Conservation (phyloP, 2,329 filamentous ascomycete species). For the Diaporthe helianthi region DNA sequence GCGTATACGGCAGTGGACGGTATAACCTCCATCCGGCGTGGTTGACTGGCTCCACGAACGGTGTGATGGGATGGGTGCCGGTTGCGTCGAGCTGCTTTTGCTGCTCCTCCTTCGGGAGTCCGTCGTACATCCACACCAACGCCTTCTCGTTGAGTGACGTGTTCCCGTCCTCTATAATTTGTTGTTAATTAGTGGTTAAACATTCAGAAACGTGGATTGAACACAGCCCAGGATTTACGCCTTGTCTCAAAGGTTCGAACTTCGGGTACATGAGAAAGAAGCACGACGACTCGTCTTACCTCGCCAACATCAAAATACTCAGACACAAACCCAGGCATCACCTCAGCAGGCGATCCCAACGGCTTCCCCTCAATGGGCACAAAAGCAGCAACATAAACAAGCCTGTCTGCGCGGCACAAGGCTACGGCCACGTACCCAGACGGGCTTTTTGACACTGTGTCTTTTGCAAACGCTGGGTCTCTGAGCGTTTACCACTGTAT, state of each 20-base stretch:
- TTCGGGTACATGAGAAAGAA: too few species aligned
- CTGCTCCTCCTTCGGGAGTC: conserved; percentile 7
- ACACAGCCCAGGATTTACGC: too few species aligned
- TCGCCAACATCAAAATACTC: not conserved
- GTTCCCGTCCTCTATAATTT: not conserved
- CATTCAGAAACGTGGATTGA: too few species aligned
- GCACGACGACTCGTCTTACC: conserved; percentile 18
- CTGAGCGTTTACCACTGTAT: too few species aligned
- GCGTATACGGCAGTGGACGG: not conserved
- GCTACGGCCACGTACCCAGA: too few species aligned
- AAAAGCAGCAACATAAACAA: conserved; percentile 2
- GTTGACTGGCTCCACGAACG: not conserved
- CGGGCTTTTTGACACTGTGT: too few species aligned
- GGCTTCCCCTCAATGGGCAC: conserved; percentile 8
- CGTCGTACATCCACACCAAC: not conserved
- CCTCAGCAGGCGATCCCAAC: not conserved
- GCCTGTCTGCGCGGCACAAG: too few species aligned
- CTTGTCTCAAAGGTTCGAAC: too few species aligned
- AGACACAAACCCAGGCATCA: not conserved
- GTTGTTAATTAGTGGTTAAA: too few species aligned
- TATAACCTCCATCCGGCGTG: not conserved
- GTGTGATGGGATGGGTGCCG: not conserved
- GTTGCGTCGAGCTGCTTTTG: not conserved
- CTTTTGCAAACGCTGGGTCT: too few species aligned
- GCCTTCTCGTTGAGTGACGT: not conserved